Base-by-base conservation (phyloP, 2,329 filamentous ascomycete species). In the Sporothrix inflata region DNA sequence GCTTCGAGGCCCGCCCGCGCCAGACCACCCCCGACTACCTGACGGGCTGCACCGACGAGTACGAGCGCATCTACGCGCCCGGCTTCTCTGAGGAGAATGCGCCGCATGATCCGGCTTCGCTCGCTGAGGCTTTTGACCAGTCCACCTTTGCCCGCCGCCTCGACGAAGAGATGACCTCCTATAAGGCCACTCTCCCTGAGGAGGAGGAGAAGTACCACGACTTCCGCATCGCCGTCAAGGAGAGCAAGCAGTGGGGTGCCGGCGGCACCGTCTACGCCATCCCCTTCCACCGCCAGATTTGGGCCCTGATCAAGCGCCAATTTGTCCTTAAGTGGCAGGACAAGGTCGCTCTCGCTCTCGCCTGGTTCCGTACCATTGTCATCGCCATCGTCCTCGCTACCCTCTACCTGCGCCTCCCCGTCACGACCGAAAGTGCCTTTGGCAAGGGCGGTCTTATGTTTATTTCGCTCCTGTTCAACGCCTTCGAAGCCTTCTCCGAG, bases 251-350 rank as follows among this genome's bases (percentile, higher is more conserved):
- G 12, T 90, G 90, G 71, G 87, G 90, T 8, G 91, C 93, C 3
- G 72, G 73, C 77, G 89, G 88, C 72, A 95, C 92, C 0, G 91
- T 95, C 45, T 97, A 97, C 82, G 91, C 90, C 0, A 91, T 94
- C 70, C 93, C 93, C 0, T 96, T 96, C 81, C 89, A 94, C 75
- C 84, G 93, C 1, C 94, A 97, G 79, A 86, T 96, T 27, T 94
- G 91, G 91, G 92, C 92, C 0, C 82, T 96, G 74, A 92, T 94
- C 87, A 91, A 93, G 80, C 89, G 94, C 80, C 93, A 97, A 79
- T 96, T 94, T 79, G 85, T 91, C 69, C 90, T 97, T 77, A 96
- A 96, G 83, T 91, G 93, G 84, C 93, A 97, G 80, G 93, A 97
- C 79, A 91, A 91, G 72, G 91, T 94, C 78, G 89, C 90, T n/a